Percentiles rank a stretch among this genome's conserved stretches.
These are phyloP conservation scores for Lactarius vividus DNA, from an alignment of 768 basidiomycete species.

Conservation along the genomic window DNA sequence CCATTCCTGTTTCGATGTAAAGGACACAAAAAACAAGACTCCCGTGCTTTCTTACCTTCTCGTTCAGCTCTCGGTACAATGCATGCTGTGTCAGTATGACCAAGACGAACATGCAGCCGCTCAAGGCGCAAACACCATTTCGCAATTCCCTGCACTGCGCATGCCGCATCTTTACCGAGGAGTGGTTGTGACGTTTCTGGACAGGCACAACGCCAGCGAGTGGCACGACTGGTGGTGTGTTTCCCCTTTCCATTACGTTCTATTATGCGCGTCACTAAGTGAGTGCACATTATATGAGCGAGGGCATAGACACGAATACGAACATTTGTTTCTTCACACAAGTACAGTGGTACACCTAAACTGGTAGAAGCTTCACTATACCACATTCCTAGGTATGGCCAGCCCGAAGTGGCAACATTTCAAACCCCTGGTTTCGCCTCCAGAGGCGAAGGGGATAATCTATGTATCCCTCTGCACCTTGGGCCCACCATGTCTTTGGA, in stretches of 20 bases:
- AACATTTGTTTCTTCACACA: neutral
- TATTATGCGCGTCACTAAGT: neutral
- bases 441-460: slow-evolving; percentile 27
- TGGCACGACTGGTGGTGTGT: slow-evolving; percentile 83
- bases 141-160: slow-evolving; percentile 95
- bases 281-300: slow-evolving; percentile 64
- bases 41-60: no score
- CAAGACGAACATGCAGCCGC: slow-evolving; percentile 97
- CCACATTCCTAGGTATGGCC: neutral
- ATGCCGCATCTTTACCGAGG: slow-evolving; percentile 89
- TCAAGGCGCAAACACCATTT: slow-evolving; percentile 79
- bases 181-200: slow-evolving; percentile 91
- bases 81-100: slow-evolving; percentile 59
- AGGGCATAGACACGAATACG: slow-evolving; percentile 66
- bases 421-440: neutral
- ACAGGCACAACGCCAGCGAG: slow-evolving; percentile 89
- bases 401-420: neutral
- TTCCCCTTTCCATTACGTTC: no score
- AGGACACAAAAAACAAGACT: no score
- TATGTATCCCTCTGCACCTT: slow-evolving; percentile 19
- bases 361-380: neutral
- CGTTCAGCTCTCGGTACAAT: no score
- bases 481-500: neutral
- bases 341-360: neutral
- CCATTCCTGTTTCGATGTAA: no score